A percentile compares a stretch with the other conserved stretches of the same genome.
Evolutionary conservation across 2,329 filamentous ascomycete species (phyloP).

Genomic region (Microdochium paspali): DNA sequence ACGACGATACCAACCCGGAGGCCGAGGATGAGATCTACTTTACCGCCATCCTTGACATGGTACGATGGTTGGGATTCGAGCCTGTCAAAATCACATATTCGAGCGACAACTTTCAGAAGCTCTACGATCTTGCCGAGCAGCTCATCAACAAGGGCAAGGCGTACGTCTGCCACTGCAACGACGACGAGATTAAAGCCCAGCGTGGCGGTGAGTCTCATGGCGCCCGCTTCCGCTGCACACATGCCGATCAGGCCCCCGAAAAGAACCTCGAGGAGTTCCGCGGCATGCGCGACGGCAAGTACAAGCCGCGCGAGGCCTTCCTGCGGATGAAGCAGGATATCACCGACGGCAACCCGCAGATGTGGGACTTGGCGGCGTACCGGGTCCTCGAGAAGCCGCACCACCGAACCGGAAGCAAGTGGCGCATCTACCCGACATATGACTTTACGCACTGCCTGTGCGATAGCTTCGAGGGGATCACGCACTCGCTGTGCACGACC

Average conservation of each 20-base stretch:
- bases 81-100: conserved; percentile 76
- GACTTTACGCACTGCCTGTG: conserved; percentile 87
- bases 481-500: conserved; percentile 86
- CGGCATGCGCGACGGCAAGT: conserved; percentile 86
- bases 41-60: conserved; percentile 77
- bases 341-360: conserved; percentile 76
- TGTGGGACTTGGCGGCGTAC: conserved; percentile 95
- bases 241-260: conserved; percentile 66
- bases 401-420: conserved; percentile 70
- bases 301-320: conserved; percentile 73
- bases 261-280: conserved; percentile 76
- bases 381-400: conserved; percentile 66
- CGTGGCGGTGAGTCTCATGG: conserved; percentile 66
- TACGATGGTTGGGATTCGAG: conserved; percentile 77
- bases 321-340: conserved; percentile 92
- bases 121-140: conserved; percentile 85
- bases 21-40: conserved; percentile 89
- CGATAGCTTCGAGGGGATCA: conserved; percentile 87
- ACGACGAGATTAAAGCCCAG: conserved; percentile 77
- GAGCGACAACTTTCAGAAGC: conserved; percentile 78
- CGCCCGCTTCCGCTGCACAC: conserved; percentile 68
- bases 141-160: conserved; percentile 61
- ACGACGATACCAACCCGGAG: conserved; percentile 93
- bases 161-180: conserved; percentile 83
- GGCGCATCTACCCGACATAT: conserved; percentile 93